Base-by-base conservation (phyloP, 441 rosid genomes). In the Cnidoscolus chayamansa region DNA sequence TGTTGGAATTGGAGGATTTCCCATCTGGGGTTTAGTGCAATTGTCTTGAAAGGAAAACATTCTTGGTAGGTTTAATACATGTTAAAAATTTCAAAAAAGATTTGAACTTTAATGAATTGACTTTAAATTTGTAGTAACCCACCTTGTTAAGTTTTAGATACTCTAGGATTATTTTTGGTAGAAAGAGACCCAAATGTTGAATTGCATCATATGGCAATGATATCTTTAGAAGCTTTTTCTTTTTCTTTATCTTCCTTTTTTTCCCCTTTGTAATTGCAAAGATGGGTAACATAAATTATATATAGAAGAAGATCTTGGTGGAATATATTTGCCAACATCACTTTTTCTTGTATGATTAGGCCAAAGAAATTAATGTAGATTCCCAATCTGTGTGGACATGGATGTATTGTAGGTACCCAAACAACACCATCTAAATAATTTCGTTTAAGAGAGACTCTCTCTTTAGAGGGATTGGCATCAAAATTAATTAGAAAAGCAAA, bases 331-430 rank as follows among this genome's bases (percentile, higher is more conserved):
- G 61, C 60, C 77, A 77, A 54, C 72, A 81, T 75, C 68, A 56
- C 82, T 81, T 81, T 77, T 70, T 48, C 75, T 59, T 35, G 71
- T 73, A 77, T 82, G 65, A 79, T 67, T 81, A 74, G 73, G 73
- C 72, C 71, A 81, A 81, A 65, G 74, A 77, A 77, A 75, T 40
- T 68, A 78, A 56, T 51, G 62, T 25, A 65, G 84, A 84, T 82
- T 84, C 83, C 84, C 82, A 74, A 80, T 49, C 35, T 67, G 59
- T 68, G 61, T 73, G 74, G 77, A 66, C 69, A 71, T 30, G 62
- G 74, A 67, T 67, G 67, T 35, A 4, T 4, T 40, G 45, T 65
- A 60, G 75, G 82, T 76, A 76, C 72, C 72, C 72, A 74, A 72
- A 77, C 70, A 81, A 59, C 75, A 68, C 67, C 45, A 67, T 67